Evolutionary conservation across 257 asterid genomes (phyloP).

Genomic region (Solanum lycopersicoides): DNA sequence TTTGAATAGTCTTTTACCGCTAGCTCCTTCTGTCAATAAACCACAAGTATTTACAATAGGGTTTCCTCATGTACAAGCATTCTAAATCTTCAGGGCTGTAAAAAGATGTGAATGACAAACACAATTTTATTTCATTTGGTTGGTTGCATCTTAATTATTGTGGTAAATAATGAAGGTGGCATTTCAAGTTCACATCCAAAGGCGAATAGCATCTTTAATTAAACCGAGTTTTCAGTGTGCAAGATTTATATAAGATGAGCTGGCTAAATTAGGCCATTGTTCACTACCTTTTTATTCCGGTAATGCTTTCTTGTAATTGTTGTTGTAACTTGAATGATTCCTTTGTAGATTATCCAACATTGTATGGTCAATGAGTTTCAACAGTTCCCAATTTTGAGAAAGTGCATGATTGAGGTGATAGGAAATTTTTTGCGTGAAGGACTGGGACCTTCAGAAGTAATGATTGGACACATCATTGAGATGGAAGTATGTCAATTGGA

Average conservation of each 20-base stretch:
- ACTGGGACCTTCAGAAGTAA: conserved; percentile 73
- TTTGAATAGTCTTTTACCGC: not conserved
- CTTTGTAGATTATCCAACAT: conserved; percentile 69
- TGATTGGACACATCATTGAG: conserved; percentile 76
- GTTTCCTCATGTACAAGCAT: not conserved
- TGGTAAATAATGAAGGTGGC: conserved; percentile 48
- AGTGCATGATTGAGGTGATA: conserved; percentile 64
- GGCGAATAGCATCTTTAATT: conserved; percentile 78
- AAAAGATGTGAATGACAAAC: not conserved
- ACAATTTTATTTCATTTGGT: not conserved
- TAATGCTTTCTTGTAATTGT: not conserved
- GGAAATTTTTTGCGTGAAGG: conserved; percentile 74
- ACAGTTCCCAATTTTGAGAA: conserved; percentile 73
- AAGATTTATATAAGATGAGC: conserved; percentile 83
- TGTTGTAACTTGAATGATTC: not conserved
- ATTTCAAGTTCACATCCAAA: conserved; percentile 82
- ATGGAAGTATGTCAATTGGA: too few relatives aligned
- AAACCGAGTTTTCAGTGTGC: conserved; percentile 99
- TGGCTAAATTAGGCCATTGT: conserved; percentile 51
- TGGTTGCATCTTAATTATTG: not conserved
- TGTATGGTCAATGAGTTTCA: conserved; percentile 74
- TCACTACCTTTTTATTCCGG: not conserved
- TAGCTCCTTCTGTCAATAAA: not conserved
- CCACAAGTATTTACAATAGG: not conserved
- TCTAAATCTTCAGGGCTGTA: not conserved